A percentile compares a stretch with the other conserved stretches of the same genome.
phyloP scores from a whole-genome alignment of 306 rosid genomes.

The Leucaena leucocephala region DNA sequence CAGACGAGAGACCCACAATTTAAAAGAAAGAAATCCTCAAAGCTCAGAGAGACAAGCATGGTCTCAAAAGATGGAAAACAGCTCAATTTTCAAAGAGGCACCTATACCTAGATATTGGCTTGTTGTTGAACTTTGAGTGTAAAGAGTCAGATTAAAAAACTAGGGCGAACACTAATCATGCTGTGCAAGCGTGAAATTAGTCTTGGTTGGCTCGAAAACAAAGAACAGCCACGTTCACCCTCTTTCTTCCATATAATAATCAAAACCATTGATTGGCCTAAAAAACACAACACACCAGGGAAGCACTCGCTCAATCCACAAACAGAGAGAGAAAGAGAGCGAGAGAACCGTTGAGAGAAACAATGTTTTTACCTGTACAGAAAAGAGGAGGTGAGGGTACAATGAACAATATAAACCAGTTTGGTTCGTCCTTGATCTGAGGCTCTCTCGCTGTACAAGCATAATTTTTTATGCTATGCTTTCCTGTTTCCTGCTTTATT shows the following conservation, averaged over 20 bases:
- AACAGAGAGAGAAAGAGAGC: constrained; percentile 39
- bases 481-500: constrained; percentile 35
- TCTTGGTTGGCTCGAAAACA: constrained; percentile 51
- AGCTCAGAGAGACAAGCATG: constrained; percentile 73
- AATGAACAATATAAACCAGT: constrained; percentile 38
- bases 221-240: constrained; percentile 80
- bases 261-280: constrained; percentile 54
- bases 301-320: constrained; percentile 49
- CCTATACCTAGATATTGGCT: constrained; percentile 46
- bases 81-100: constrained; percentile 72
- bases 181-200: constrained; percentile 71
- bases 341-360: constrained; percentile 42
- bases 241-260: constrained; percentile 59
- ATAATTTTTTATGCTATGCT: constrained; percentile 33
- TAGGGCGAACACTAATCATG: constrained; percentile 51
- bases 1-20: constrained; percentile 45
- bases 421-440: constrained; percentile 46
- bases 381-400: constrained; percentile 46
- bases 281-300: constrained; percentile 56
- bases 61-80: constrained; percentile 80
- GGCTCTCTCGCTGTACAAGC: constrained; percentile 15
- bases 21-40: constrained; percentile 44
- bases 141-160: constrained; percentile 49
- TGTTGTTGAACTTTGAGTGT: constrained; percentile 38
- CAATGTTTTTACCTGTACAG: constrained; percentile 48